Percentiles rank a stretch among this genome's conserved stretches.
phyloP scores from a whole-genome alignment of 257 asterid species.

The Solanum tarapatanum region DNA sequence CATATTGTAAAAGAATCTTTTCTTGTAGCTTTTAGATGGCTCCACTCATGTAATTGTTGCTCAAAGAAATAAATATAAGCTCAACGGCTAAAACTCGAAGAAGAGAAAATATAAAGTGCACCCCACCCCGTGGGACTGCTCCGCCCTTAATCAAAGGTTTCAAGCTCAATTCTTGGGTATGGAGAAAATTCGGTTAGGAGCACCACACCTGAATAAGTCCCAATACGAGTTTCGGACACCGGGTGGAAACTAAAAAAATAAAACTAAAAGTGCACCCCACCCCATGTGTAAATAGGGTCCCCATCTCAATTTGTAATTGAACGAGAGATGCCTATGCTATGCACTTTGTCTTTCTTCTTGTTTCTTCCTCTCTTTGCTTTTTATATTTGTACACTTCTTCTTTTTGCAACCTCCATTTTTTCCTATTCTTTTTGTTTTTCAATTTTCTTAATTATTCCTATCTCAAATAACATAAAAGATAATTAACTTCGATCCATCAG shows the following conservation, averaged over 20 bases:
- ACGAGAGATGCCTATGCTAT: conserved; percentile 19
- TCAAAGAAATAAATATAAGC: neutral
- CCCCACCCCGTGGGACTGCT: neutral
- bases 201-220: too few species aligned
- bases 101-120: conserved; percentile 1
- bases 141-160: fast-evolving
- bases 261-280: conserved; percentile 32
- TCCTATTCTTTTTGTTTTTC: neutral
- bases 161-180: fast-evolving
- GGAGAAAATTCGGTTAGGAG: neutral
- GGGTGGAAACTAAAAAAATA: too few species aligned
- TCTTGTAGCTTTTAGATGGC: conserved; percentile 45
- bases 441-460: neutral
- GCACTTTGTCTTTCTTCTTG: conserved; percentile 50
- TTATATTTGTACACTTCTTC: conserved; percentile 16
- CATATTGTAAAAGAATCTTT: conserved; percentile 65
- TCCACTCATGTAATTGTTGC: conserved; percentile 24
- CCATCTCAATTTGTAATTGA: conserved; percentile 31
- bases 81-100: neutral
- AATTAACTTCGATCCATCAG: neutral
- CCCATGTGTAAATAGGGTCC: conserved; percentile 98
- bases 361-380: conserved; percentile 25
- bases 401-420: neutral
- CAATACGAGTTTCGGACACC: too few species aligned
- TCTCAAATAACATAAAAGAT: neutral